phyloP scores from a whole-genome alignment of 2,329 filamentous ascomycete species.

The Curvularia eragrostidis region DNA sequence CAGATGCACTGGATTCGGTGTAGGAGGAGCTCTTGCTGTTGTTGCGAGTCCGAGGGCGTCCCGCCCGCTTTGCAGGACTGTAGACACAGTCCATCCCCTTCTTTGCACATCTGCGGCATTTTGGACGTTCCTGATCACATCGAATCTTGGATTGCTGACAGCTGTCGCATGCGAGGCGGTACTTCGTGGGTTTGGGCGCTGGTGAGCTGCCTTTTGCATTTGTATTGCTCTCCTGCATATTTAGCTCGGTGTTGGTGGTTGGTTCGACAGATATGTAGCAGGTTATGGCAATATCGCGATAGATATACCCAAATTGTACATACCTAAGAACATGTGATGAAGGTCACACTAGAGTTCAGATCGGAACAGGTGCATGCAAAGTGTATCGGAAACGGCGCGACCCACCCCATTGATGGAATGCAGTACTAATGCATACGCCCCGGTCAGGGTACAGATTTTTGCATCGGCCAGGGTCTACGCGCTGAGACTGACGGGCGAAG shows the following conservation, averaged over 20 bases:
- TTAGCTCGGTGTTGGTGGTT: slow-evolving; percentile 1
- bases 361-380: background rate
- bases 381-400: background rate
- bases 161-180: slow-evolving; percentile 16
- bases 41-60: slow-evolving; percentile 14
- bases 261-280: background rate
- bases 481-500: background rate
- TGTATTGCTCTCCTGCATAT: slow-evolving; percentile 7
- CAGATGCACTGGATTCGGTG: background rate
- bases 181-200: slow-evolving; percentile 9
- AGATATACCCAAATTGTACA: slow-evolving; percentile 5
- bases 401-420: background rate
- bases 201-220: slow-evolving; percentile 4
- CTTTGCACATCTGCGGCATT: slow-evolving; percentile 18
- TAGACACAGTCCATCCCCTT: slow-evolving; percentile 15
- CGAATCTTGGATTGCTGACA: slow-evolving; percentile 16
- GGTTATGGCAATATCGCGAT: background rate
- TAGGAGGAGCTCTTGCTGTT: slow-evolving; percentile 5
- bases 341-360: background rate
- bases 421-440: background rate
- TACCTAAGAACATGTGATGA: background rate
- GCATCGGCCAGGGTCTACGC: background rate
- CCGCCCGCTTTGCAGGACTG: slow-evolving; percentile 12
- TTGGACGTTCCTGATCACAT: slow-evolving; percentile 13
- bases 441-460: background rate